A percentile compares a stretch with the other conserved stretches of the same genome.
Evolutionary conservation across 441 rosid species (phyloP).

Genomic region (Kokia cookei): DNA sequence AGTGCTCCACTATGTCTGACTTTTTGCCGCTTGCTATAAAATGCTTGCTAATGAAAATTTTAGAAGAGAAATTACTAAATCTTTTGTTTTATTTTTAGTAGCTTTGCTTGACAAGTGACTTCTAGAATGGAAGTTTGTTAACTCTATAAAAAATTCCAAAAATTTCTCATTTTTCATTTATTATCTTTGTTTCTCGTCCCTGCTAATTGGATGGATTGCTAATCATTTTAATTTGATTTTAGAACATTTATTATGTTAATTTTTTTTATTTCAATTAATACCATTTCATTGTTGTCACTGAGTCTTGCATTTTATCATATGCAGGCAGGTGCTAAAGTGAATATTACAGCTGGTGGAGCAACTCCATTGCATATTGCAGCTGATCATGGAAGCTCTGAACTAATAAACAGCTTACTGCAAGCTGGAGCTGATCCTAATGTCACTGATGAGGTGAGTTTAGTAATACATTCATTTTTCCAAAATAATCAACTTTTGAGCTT

Average conservation of each 20-base stretch:
- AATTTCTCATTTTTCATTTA: background rate
- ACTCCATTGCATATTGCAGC: constrained; percentile 93
- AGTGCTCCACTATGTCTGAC: background rate
- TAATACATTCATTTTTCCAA: background rate
- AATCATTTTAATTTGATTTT: background rate
- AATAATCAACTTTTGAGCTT: background rate
- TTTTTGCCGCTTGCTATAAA: background rate
- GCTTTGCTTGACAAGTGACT: background rate
- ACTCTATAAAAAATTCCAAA: background rate
- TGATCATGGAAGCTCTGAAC: constrained; percentile 63
- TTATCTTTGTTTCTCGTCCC: background rate
- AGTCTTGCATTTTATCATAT: constrained; percentile 7
- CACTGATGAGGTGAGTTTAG: background rate
- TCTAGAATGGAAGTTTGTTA: no score
- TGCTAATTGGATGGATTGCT: background rate
- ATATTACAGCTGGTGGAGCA: constrained; percentile 81
- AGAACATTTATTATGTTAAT: background rate
- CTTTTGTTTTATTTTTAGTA: background rate
- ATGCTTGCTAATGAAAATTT: background rate
- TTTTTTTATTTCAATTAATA: background rate
- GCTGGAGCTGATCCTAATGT: constrained; percentile 85
- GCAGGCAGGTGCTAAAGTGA: constrained; percentile 84
- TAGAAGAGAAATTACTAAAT: background rate
- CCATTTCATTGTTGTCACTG: background rate
- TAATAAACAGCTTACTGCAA: constrained; percentile 63